Evolutionary conservation across 2,329 filamentous ascomycete genomes (phyloP).

Genomic region (Aureobasidium sp.): DNA sequence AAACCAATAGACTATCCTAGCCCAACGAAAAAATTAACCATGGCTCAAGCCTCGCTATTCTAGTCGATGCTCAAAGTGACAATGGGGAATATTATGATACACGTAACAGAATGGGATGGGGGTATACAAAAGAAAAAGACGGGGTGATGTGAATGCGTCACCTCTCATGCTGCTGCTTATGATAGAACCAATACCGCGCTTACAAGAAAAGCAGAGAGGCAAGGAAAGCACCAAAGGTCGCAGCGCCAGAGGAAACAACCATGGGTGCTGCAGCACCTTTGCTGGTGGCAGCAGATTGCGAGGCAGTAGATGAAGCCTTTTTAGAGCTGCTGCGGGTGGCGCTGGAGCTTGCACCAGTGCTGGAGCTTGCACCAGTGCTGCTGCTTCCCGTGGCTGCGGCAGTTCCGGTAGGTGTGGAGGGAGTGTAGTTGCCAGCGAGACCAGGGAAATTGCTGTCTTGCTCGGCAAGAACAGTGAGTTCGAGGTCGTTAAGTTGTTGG

Average conservation of each 20-base stretch:
- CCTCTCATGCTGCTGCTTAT: not conserved
- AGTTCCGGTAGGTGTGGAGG: not conserved
- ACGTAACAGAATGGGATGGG: not conserved
- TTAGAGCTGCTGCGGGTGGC: not conserved
- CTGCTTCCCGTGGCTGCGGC: not conserved
- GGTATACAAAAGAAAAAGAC: not conserved
- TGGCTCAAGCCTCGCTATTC: not conserved
- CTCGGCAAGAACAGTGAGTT: not conserved
- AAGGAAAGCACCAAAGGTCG: slow-evolving; percentile 4
- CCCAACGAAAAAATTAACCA: not conserved
- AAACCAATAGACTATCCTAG: not conserved
- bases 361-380: not conserved
- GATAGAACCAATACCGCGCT: not conserved
- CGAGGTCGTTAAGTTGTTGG: slow-evolving; percentile 50
- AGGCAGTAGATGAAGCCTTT: not conserved
- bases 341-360: not conserved
- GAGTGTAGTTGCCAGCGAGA: slow-evolving; percentile 6
- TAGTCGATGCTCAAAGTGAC: not conserved
- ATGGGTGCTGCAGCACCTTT: not conserved
- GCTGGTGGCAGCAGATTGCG: not conserved
- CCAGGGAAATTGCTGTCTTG: slow-evolving; percentile 10
- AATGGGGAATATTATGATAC: not conserved
- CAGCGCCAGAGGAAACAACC: not conserved
- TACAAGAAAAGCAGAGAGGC: slow-evolving; percentile 11
- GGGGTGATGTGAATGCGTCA: not conserved